A percentile compares a stretch with the other conserved stretches of the same genome.
phyloP scores from a whole-genome alignment of 2,329 filamentous ascomycete genomes.

The Phyllosticta citriasiana region DNA sequence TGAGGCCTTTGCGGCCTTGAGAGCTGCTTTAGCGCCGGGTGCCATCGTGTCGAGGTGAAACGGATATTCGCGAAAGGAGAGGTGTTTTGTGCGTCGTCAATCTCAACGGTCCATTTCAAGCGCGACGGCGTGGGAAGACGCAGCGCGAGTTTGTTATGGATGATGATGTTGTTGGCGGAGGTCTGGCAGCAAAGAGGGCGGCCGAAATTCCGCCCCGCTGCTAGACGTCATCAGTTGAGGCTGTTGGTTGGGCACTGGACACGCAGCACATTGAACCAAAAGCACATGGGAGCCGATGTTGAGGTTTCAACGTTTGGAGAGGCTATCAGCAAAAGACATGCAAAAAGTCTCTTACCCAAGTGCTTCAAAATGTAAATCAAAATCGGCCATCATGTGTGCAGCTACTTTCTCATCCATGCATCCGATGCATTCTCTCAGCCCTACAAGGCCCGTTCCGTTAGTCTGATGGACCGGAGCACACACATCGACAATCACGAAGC shows the following conservation, averaged over 20 bases:
- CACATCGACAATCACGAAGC: no score
- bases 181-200: neutral
- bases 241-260: no score
- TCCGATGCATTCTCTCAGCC: neutral
- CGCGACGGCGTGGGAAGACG: neutral
- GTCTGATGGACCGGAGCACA: no score
- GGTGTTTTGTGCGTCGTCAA: neutral
- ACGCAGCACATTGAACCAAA: no score
- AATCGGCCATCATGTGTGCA: no score
- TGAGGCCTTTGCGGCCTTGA: conserved; percentile 73
- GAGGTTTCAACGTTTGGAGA: no score
- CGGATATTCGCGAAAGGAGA: neutral
- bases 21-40: conserved; percentile 52
- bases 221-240: conserved; percentile 3
- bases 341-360: no score
- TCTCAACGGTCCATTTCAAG: neutral
- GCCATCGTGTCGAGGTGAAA: conserved; percentile 1
- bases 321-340: no score
- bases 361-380: no score
- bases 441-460: conserved; percentile 1
- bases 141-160: neutral
- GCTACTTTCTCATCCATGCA: no score
- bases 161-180: neutral
- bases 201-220: neutral
- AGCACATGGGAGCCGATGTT: no score